Evolutionary conservation across 176 grass and related monocot species (phyloP).

Genomic region (Thinopyrum elongatum): DNA sequence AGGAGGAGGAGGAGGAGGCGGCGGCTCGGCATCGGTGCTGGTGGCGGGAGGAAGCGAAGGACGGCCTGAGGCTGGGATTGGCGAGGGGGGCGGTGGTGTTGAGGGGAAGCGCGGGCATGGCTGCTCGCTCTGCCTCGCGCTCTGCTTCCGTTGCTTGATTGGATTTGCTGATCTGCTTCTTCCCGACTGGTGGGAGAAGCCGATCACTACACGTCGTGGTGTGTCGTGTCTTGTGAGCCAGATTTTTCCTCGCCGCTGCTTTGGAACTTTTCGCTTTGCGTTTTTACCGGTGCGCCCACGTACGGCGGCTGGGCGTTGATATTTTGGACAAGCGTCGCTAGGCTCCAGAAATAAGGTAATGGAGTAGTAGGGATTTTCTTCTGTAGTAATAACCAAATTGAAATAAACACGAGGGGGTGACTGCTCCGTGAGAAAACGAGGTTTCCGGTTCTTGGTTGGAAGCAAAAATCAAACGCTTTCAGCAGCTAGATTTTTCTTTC

Average conservation of each 20-base stretch:
- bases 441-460: no score
- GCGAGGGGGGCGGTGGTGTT: conserved; percentile 25
- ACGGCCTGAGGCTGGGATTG: not conserved
- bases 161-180: not conserved
- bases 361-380: no score
- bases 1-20: not conserved
- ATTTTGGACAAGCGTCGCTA: conserved; percentile 21
- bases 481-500: no score
- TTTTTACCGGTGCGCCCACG: not conserved
- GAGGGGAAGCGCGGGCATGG: conserved; percentile 45
- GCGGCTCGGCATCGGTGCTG: conserved; percentile 37
- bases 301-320: not conserved
- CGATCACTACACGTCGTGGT: not conserved
- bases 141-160: not conserved
- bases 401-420: no score
- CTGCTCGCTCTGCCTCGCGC: no score
- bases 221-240: not conserved
- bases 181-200: conserved; percentile 5
- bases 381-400: no score
- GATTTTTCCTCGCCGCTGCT: not conserved
- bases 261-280: not conserved
- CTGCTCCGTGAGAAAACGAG: no score
- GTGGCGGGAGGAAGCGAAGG: not conserved
- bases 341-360: not conserved
- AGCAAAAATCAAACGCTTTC: no score